These are phyloP conservation scores for Talaromyces sp. DNA, from an alignment of 2,329 filamentous ascomycete genomes.

Conservation along the genomic window DNA sequence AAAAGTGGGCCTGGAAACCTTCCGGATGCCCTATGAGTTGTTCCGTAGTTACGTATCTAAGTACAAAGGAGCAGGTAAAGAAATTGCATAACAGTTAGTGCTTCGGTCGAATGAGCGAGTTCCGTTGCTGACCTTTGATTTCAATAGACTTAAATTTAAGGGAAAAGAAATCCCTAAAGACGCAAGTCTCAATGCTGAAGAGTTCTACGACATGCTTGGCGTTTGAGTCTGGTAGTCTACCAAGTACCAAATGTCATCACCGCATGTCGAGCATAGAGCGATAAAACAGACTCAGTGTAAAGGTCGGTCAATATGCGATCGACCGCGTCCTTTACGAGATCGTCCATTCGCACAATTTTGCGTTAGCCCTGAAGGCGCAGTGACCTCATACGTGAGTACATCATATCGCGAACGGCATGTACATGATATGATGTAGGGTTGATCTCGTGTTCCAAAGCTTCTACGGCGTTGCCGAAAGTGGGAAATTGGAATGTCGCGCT, in stretches of 20 bases:
- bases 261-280: not conserved
- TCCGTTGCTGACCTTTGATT: no score
- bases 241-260: not conserved
- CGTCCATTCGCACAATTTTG: not conserved
- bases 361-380: not conserved
- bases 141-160: not conserved
- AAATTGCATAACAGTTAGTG: not conserved
- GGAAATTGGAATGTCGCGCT: not conserved
- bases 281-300: not conserved
- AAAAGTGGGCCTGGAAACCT: not conserved
- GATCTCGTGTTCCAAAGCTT: slow-evolving; percentile 2
- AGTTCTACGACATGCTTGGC: not conserved
- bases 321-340: not conserved
- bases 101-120: no score
- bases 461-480: slow-evolving; percentile 1
- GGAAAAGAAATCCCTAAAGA: not conserved
- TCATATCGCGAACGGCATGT: not conserved
- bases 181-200: not conserved
- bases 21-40: not conserved
- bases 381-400: not conserved
- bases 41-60: not conserved
- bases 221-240: not conserved
- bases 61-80: no score
- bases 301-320: not conserved
- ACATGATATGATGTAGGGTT: not conserved